phyloP scores from a whole-genome alignment of 2,329 filamentous ascomycete species.

The Colletotrichum shisoi region DNA sequence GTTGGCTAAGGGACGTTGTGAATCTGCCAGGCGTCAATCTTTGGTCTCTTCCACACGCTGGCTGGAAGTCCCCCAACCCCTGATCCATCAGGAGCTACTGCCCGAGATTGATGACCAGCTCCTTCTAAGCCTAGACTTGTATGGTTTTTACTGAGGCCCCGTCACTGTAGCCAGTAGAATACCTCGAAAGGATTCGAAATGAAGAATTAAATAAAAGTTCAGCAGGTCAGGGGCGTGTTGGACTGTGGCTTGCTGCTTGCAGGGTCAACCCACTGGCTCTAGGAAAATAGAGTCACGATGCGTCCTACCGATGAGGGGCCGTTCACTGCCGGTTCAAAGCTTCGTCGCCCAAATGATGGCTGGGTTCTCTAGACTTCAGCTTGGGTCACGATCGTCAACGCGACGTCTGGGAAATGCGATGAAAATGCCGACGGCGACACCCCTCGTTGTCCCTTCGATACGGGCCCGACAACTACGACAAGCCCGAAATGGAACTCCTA shows the following conservation, averaged over 20 bases:
- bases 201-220: not conserved
- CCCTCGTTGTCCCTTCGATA: not conserved
- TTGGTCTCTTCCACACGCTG: no score
- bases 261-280: not conserved
- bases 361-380: not conserved
- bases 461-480: not conserved
- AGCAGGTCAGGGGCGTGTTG: not conserved
- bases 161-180: no score
- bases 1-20: no score
- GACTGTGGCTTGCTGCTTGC: no score
- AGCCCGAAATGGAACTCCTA: not conserved
- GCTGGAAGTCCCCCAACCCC: no score
- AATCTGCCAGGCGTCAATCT: no score
- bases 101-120: no score
- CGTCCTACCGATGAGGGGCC: not conserved
- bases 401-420: not conserved
- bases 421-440: not conserved
- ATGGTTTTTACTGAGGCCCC: no score
- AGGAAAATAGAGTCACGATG: not conserved
- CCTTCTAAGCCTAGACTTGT: no score
- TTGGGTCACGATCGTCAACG: not conserved
- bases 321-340: not conserved
- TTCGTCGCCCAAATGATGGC: not conserved
- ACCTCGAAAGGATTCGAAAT: no score
- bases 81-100: no score